Base-by-base conservation (phyloP, 2,329 filamentous ascomycete species). In the Alternaria alternata region DNA sequence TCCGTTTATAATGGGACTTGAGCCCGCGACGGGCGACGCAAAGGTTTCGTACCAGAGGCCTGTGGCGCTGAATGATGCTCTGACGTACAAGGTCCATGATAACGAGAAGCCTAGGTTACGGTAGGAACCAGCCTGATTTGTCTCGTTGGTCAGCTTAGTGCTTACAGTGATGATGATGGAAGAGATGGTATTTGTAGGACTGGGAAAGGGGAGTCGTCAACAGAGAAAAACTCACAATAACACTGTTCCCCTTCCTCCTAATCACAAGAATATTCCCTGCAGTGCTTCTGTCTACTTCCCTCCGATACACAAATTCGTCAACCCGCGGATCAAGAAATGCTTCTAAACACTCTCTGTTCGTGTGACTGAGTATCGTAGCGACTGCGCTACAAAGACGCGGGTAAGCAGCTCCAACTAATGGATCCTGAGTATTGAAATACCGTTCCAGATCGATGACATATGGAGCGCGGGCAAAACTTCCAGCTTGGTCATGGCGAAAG, bases 41-140 rank as follows among this genome's bases (percentile, higher is more conserved):
- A 57, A 67, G 4, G 55, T 54, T 5, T 71, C 65, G 18, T 58
- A 47, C 67, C 68, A 71, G 24, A 60, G 39, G 0, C 68, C 67
- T 11, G 49, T 61, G 18, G 58, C 47, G 43, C 51, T 51, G 9
- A 70, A 59, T 1, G 39, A 1, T 1, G 54, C 57, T 16, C 49
- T 46, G 14, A 66, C 62, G 30, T 69, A 70, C 1, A 59, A 28
- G 6, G 48, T 59, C 64, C 63, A 68, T 11, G 59, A 54, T n/a
- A 62, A 51, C 2, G 43, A 52, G 53, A 68, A 68, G 3, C 66
- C 68, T 7, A 57, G 56, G 51, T 60, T 64, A n/a, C 59, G 54
- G 28, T 67, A 69, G 4, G 54, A 59, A 24, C 68, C 66, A 12
- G 54, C 59, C 63, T 63, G n/a, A 18, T 12, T 24, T 24, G 20